Conservation (phyloP, 2,329 filamentous ascomycete genomes). For the Botrytis tulipae region DNA sequence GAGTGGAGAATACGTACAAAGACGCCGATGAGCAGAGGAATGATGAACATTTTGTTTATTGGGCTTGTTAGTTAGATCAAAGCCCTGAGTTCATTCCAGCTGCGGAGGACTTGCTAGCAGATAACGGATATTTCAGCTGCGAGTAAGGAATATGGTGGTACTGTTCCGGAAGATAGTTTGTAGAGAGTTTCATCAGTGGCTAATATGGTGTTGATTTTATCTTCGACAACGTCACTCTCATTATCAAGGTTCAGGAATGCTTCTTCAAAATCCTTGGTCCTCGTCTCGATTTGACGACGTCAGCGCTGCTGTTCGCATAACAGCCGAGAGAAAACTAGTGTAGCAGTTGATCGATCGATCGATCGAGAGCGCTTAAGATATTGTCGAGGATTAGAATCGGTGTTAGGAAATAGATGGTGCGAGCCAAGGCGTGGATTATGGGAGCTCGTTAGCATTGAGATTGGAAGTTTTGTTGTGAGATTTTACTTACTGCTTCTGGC, state of each 20-base stretch:
- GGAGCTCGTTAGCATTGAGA: neutral
- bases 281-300: neutral
- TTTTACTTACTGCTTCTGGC: neutral
- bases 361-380: neutral
- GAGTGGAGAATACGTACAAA: neutral
- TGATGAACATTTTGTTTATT: neutral
- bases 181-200: neutral
- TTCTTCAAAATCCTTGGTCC: neutral
- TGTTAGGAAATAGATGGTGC: neutral
- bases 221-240: neutral
- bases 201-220: neutral
- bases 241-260: neutral
- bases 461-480: neutral
- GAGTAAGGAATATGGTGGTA: neutral
- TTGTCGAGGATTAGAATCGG: neutral
- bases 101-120: neutral
- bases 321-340: neutral
- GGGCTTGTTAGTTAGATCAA: neutral
- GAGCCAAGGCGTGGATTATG: neutral
- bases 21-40: neutral
- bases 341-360: neutral
- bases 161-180: neutral
- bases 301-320: neutral
- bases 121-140: neutral
- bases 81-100: neutral